Evolutionary conservation across 495 filamentous ascomycete genomes (phyloP), one percentile per base, ranked within the genome.

Genomic region (Elaphomyces granulatus): DNA sequence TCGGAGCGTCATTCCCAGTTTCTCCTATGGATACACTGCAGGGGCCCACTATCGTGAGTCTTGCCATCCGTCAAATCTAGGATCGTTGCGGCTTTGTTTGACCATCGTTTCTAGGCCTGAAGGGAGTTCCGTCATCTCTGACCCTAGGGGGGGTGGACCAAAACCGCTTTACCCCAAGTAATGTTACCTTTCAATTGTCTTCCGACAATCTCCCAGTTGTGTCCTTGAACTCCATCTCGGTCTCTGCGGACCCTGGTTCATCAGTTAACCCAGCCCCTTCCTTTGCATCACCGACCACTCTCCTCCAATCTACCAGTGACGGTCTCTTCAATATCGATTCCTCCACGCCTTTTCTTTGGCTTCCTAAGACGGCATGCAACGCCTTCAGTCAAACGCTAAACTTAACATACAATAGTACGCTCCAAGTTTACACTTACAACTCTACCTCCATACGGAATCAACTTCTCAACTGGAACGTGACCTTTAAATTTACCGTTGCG

Each of bases 11-110:
- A 75, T 79, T 40, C 71, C 75, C 18, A 78, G 72, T 37, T 62
- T 77, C 32, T 75, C 68, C 45, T 81, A 77, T 48, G 77, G 75
- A 34, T 81, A 75, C 48, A 80, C 78, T 4, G 75, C 78, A 32
- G 78, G 78, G 2, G 76, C 75, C 30, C 67, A 70, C 40, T 80
- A 80, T 48, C 66, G 75, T 66, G 44, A 54, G 58, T 55, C 14
- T 8, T 9, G 15, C 38, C 59, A 49, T 40, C 8, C n/a, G n/a
- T n/a, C 48, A 44, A 28, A 28, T 28, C 12, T 28, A 28, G 12
- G 12, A 12, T 12, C 12, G 23, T 28, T 12, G 6, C 23, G 23
- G 6, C 12, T 6, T 6, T 28, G 23, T 28, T 28, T 28, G 6
- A 28, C n/a, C n/a, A n/a, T n/a, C n/a, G n/a, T n/a, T 35, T 17